Percentiles rank a stretch among this genome's conserved stretches.
phyloP scores from a whole-genome alignment of 495 filamentous ascomycete species.

The Aspergillus biplanus region DNA sequence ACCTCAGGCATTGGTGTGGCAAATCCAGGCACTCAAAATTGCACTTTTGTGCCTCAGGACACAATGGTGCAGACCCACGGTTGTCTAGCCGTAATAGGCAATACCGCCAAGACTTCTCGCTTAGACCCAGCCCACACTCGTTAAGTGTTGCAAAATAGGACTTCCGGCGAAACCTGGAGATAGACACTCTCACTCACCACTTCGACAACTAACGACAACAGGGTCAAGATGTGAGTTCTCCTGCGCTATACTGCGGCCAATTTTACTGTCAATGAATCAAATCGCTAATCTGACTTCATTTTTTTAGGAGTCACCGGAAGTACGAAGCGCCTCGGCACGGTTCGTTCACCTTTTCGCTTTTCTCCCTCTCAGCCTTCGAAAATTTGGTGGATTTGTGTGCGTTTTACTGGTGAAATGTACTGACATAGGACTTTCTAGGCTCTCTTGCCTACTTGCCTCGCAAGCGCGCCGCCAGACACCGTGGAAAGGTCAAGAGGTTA shows the following conservation, averaged over 20 bases:
- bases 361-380: slow-evolving; percentile 32
- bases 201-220: slow-evolving; percentile 59
- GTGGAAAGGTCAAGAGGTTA: slow-evolving; percentile 98
- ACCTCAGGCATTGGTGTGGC: not conserved
- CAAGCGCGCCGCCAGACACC: slow-evolving; percentile 94
- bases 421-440: slow-evolving; percentile 44
- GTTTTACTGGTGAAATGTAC: slow-evolving; percentile 36
- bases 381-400: slow-evolving; percentile 29
- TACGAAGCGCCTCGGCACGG: slow-evolving; percentile 97
- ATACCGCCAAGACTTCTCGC: slow-evolving; percentile 39
- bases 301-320: slow-evolving; percentile 69
- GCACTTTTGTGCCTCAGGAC: slow-evolving; percentile 29
- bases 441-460: slow-evolving; percentile 95
- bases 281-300: slow-evolving; percentile 40
- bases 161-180: slow-evolving; percentile 43
- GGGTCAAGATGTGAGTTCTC: slow-evolving; percentile 57
- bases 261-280: slow-evolving; percentile 19
- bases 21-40: not conserved
- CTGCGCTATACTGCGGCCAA: slow-evolving; percentile 4
- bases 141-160: slow-evolving; percentile 52
- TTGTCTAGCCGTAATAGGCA: slow-evolving; percentile 36
- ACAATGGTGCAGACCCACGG: not conserved
- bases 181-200: slow-evolving; percentile 49
- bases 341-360: slow-evolving; percentile 44
- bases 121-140: slow-evolving; percentile 53